Conservation (phyloP, 148 eudicot species). For the Fallopia convolvulus region DNA sequence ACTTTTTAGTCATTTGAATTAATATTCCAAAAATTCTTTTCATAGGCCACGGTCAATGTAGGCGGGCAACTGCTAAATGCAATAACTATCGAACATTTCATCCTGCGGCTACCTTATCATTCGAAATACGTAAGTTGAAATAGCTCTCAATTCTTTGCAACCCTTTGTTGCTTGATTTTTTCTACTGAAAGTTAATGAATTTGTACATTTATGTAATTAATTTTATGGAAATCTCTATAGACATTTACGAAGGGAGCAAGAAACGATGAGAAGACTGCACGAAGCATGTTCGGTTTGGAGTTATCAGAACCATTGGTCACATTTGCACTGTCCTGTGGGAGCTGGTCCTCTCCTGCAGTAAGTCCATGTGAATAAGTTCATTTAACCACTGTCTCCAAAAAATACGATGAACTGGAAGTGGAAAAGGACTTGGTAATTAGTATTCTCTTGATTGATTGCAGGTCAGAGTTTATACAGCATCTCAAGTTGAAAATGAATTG, state of each 20-base stretch:
- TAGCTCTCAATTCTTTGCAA: background rate
- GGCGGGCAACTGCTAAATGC: conserved; percentile 65
- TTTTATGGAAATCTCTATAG: conserved; percentile 22
- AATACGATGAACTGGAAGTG: too few relatives aligned
- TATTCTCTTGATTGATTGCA: conserved; percentile 14
- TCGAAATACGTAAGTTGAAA: conserved; percentile 50
- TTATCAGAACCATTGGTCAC: conserved; percentile 82
- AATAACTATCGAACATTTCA: conserved; percentile 66
- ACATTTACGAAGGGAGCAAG: conserved; percentile 44
- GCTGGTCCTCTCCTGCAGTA: conserved; percentile 45
- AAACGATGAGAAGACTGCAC: conserved; percentile 43
- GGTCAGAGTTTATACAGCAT: conserved; percentile 74
- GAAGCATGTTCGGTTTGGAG: conserved; percentile 58
- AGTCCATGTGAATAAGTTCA: background rate
- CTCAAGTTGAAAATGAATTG: conserved; percentile 65
- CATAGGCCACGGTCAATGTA: conserved; percentile 68
- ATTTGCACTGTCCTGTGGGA: conserved; percentile 87
- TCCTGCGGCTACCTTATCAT: conserved; percentile 65
- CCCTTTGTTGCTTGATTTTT: background rate
- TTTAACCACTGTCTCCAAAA: background rate
- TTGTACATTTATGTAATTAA: conserved; percentile 5
- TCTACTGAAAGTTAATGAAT: conserved; percentile 8
- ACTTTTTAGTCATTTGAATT: background rate
- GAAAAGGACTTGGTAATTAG: too few relatives aligned
- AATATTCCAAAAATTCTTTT: background rate